Evolutionary conservation across 2,329 filamentous ascomycete genomes (phyloP), one percentile per base, ranked within the genome.

Genomic region (Fusarium zealandicum): DNA sequence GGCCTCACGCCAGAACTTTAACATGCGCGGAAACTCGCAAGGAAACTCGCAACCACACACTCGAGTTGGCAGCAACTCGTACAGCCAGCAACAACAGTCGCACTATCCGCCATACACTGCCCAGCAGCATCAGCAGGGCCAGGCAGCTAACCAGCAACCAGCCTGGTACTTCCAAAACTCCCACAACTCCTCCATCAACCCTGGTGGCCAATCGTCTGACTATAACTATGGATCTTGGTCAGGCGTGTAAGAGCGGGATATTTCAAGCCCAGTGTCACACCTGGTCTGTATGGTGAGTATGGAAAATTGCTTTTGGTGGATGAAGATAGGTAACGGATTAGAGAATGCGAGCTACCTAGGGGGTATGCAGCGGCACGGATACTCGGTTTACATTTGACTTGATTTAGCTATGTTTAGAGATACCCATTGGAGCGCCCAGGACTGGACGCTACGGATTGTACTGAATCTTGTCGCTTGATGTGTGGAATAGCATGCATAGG

Each of bases 131-230:
- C 51, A 66, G 20, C 59, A 63, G 27, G 47, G 40, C 9, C 63
- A 66, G 27, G 32, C 54, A 37, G 12, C 50, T 8, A 52, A 49
- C 37, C 64, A 66, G 47, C 61, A 63, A 25, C 27, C 57, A 7
- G 44, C 50, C 38, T 72, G 70, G 70, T 69, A 70, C 37, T 72
- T 65, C n/a, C 65, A 65, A 46, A 58, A 61, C 27, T 51, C 59
- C 1, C 57, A 59, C 20, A 63, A 33, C 38, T 42, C 17, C 27
- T 60, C 66, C 10, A 61, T 63, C 48, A 37, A 57, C 10, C 16
- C 58, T 5, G 56, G 50, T n/a, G 51, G 54, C 17, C 63, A 69
- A 20, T 51, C 60, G n/a, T 56, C 66, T 13, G 59, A 54, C 28
- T 71, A 70, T 31, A 67, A 52, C 57, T 70, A 63, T 27, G 59